Percentiles rank a stretch among this genome's conserved stretches.
Evolutionary conservation across 371 early-diverging fungal species (phyloP).

Genomic region (Mucor lusitanicus): DNA sequence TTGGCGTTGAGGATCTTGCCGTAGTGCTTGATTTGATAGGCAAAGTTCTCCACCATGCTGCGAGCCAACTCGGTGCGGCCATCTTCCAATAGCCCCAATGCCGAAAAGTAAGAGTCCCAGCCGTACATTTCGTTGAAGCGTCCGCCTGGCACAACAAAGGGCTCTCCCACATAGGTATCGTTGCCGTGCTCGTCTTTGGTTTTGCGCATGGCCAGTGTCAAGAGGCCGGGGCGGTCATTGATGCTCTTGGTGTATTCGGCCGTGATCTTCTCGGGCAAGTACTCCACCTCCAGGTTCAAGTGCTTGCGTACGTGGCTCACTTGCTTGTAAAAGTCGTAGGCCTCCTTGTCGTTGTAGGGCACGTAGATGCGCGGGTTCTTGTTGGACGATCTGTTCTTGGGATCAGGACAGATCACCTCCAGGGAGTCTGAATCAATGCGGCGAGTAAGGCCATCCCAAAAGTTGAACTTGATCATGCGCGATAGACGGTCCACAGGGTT

Average conservation of each 20-base stretch:
- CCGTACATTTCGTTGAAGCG: constrained; percentile 99
- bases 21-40: constrained; percentile 94
- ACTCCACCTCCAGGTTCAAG: constrained; percentile 78
- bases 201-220: constrained; percentile 82
- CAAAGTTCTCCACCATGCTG: constrained; percentile 97
- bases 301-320: constrained; percentile 70
- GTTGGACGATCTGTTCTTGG: constrained; percentile 88
- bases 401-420: constrained; percentile 89
- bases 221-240: constrained; percentile 87
- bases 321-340: constrained; percentile 76
- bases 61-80: constrained; percentile 81
- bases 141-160: constrained; percentile 97
- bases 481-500: constrained; percentile 91
- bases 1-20: constrained; percentile 98
- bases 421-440: constrained; percentile 92
- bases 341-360: constrained; percentile 79
- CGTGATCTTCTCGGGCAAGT: constrained; percentile 84
- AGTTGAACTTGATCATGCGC: constrained; percentile 88
- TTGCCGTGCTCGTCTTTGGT: constrained; percentile 56
- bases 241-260: constrained; percentile 91
- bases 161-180: constrained; percentile 69
- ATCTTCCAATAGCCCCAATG: constrained; percentile 86
- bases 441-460: constrained; percentile 95
- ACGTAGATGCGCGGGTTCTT: constrained; percentile 88
- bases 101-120: constrained; percentile 97